Evolutionary conservation across 1,284 basidiomycete species (phyloP).

Genomic region (Apiotrichum laibachii): DNA sequence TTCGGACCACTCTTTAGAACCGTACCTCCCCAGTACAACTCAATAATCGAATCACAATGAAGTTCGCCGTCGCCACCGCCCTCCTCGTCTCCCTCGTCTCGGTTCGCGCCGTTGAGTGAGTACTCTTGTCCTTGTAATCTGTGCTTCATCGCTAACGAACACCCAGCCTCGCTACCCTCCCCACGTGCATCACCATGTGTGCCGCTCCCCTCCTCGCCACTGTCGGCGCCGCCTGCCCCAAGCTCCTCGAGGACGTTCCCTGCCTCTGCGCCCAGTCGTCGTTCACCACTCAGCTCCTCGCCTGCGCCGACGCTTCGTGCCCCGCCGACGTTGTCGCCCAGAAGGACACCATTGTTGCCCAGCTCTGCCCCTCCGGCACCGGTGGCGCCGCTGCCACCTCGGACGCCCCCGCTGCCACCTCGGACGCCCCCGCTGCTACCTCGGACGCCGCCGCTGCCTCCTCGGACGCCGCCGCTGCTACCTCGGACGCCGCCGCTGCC

Average conservation of each 20-base stretch:
- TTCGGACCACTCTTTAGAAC: slow-evolving; percentile 37
- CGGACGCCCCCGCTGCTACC: background rate
- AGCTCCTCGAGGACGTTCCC: slow-evolving; percentile 32
- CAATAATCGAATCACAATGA: slow-evolving; percentile 10
- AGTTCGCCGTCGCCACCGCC: slow-evolving; percentile 5
- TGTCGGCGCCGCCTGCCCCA: slow-evolving; percentile 27
- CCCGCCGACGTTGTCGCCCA: background rate
- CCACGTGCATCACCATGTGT: slow-evolving; percentile 32
- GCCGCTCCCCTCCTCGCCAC: slow-evolving; percentile 9
- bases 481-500: background rate
- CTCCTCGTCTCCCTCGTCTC: slow-evolving; percentile 1
- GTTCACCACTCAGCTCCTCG: slow-evolving; percentile 37
- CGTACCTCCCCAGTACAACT: background rate
- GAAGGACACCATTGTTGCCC: background rate
- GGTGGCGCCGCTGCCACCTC: background rate
- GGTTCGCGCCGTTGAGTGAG: slow-evolving; percentile 4
- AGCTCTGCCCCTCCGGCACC: background rate
- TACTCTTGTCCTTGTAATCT: background rate
- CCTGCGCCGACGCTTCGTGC: slow-evolving; percentile 33
- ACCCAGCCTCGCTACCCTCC: slow-evolving; percentile 11
- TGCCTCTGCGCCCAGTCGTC: slow-evolving; percentile 39
- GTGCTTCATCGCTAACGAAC: background rate
- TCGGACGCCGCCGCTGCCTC: background rate
- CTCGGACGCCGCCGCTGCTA: background rate
- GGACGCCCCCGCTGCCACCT: background rate